Evolutionary conservation across 805 yeast species (phyloP).

Genomic region (Limtongozyma cylindracea): DNA sequence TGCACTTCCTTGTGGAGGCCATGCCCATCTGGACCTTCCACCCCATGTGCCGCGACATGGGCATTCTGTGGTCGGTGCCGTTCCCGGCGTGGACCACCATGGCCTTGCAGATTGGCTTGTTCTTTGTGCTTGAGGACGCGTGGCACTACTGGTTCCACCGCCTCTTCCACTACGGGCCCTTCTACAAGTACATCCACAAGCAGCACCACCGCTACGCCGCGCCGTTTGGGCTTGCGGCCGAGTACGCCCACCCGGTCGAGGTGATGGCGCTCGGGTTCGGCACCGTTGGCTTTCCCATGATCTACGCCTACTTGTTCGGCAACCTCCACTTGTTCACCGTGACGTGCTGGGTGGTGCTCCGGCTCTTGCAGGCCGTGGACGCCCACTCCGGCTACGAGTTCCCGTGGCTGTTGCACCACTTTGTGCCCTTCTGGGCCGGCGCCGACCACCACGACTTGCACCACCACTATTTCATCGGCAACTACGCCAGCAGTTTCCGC

Average conservation of each 20-base stretch:
- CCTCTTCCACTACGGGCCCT: constrained; percentile 63
- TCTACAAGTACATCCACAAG: constrained; percentile 85
- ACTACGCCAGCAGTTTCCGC: constrained; percentile 84
- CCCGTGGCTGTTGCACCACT: constrained; percentile 87
- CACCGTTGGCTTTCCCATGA: constrained; percentile 84
- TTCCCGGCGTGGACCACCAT: constrained; percentile 48
- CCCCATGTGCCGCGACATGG: constrained; percentile 64
- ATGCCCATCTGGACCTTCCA: constrained; percentile 95
- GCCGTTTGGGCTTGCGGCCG: constrained; percentile 93
- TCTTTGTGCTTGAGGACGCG: constrained; percentile 73
- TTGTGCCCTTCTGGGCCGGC: constrained; percentile 94
- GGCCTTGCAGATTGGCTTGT: constrained; percentile 39
- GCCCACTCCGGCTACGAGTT: constrained; percentile 96
- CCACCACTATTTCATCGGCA: constrained; percentile 88
- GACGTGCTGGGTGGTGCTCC: constrained; percentile 62
- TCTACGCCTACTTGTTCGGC: constrained; percentile 54
- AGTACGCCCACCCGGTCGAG: constrained; percentile 92
- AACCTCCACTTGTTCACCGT: constrained; percentile 72
- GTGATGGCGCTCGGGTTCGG: constrained; percentile 82
- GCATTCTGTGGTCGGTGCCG: constrained; percentile 60
- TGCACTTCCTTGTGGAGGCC: constrained; percentile 85
- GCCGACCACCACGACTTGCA: constrained; percentile 97
- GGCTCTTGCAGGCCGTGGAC: constrained; percentile 91
- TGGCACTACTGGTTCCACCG: constrained; percentile 98
- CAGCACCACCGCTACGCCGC: constrained; percentile 97